Evolutionary conservation across 257 asterid species (phyloP).

Genomic region (Solanum ahanhuiri): DNA sequence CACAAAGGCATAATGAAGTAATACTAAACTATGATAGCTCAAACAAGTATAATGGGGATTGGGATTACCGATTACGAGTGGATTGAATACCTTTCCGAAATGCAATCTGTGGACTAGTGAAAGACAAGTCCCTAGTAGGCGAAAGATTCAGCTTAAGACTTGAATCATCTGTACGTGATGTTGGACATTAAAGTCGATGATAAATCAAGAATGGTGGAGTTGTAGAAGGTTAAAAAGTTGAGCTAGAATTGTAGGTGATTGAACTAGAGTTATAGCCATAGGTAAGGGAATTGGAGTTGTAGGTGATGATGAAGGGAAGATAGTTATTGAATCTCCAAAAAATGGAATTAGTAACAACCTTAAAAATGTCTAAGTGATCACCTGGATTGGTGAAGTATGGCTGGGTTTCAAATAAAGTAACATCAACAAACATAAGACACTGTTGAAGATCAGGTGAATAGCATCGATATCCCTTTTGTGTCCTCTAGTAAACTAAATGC

Average conservation of each 20-base stretch:
- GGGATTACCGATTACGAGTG: background rate
- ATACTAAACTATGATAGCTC: background rate
- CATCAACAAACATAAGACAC: background rate
- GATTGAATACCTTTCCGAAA: background rate
- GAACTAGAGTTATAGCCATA: background rate
- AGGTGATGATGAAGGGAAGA: background rate
- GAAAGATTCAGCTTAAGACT: background rate
- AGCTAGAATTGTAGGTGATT: background rate
- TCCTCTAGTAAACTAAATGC: background rate
- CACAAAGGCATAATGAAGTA: background rate
- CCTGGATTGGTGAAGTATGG: background rate
- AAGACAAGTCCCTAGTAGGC: background rate
- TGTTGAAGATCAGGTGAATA: background rate
- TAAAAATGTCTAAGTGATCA: background rate
- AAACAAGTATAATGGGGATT: background rate
- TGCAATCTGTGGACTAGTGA: background rate
- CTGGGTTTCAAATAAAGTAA: background rate
- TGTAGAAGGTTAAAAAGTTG: background rate
- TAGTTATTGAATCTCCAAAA: background rate
- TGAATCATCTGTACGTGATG: background rate
- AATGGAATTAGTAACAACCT: background rate
- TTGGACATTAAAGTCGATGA: background rate
- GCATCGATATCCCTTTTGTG: background rate
- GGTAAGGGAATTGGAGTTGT: background rate
- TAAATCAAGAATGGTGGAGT: background rate